Base-by-base conservation (phyloP, 108 stramenopile genomes). In the Pseudonitzschia multiseries region DNA sequence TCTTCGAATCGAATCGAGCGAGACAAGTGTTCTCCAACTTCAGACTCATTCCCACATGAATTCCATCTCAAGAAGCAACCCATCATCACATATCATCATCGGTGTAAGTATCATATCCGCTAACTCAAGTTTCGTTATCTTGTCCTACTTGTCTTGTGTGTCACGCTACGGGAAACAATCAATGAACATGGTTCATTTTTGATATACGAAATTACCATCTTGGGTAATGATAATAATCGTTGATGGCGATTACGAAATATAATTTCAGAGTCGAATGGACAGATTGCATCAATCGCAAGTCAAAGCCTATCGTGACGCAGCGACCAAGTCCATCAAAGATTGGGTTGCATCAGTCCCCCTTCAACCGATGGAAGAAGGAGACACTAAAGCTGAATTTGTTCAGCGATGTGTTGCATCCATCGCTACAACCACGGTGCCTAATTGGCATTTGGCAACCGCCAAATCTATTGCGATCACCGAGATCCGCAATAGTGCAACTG, bases 311-410 rank as follows among this genome's bases (percentile, higher is more conserved):
- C 72, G 57, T 29, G 72, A 79, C 50, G 78, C 78, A 22, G 78
- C 71, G 4, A 48, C 31, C 24, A 54, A 79, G 62, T 54, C 67
- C 24, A 33, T 73, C 15, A 44, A 65, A 41, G 68, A 73, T 61
- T 79, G 72, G 72, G 61, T 43, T 9, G 29, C 50, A 53, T 46
- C 71, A 15, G 43, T 71, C 0, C 70, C 76, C 15, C 72, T 79
- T 57, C 72, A 68, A 61, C 78, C 78, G 41, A 79, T 79, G 78
- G 78, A 79, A 44, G 78, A 79, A 1, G 50, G 41, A 46, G 78
- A 79, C 63, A 70, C 72, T 6, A 46, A 79, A 64, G 52, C 68
- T n/a, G 17, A 60, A 4, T 79, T 73, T 64, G 78, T 79, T 24
- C 46, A 73, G 12, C 66, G 78, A 69, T 79, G 78, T 46, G 28